These are phyloP conservation scores for Thermochaetoides thermophila DNA, from an alignment of 495 filamentous ascomycete species.

Conservation along the genomic window DNA sequence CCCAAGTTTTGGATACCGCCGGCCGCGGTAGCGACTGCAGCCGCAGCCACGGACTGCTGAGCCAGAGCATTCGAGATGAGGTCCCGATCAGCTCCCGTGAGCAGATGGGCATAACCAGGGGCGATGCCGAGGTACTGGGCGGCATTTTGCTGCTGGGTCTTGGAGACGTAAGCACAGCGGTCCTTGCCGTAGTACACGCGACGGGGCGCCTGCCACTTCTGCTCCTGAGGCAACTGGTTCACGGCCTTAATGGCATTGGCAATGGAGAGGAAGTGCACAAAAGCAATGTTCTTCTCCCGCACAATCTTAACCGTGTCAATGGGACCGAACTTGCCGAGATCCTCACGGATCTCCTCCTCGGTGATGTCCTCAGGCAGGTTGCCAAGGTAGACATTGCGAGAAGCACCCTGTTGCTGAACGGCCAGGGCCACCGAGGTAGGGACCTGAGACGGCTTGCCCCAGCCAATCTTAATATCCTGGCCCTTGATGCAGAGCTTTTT, in stretches of 20 bases:
- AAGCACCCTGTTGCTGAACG: conserved; percentile 93
- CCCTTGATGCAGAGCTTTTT: conserved; percentile 97
- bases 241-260: conserved; percentile 99
- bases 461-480: conserved; percentile 98
- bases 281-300: conserved; percentile 94
- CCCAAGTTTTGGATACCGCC: conserved; percentile 94
- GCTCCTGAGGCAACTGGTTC: conserved; percentile 84
- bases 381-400: conserved; percentile 94
- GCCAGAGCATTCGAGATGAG: conserved; percentile 90
- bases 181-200: conserved; percentile 98
- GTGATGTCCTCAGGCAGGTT: conserved; percentile 80
- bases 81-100: conserved; percentile 90
- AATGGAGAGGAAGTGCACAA: conserved; percentile 95
- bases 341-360: conserved; percentile 87
- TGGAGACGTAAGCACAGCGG: conserved; percentile 94
- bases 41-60: conserved; percentile 93
- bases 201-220: conserved; percentile 89
- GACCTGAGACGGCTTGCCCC: conserved; percentile 97
- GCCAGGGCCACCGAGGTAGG: conserved; percentile 92
- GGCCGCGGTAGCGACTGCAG: conserved; percentile 89
- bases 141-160: conserved; percentile 98
- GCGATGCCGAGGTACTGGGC: conserved; percentile 96
- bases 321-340: conserved; percentile 88
- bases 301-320: conserved; percentile 98
- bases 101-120: conserved; percentile 90